A percentile compares a stretch with the other conserved stretches of the same genome.
Evolutionary conservation across 805 yeast species (phyloP).

Genomic region (Hanseniaspora valbyensis): DNA sequence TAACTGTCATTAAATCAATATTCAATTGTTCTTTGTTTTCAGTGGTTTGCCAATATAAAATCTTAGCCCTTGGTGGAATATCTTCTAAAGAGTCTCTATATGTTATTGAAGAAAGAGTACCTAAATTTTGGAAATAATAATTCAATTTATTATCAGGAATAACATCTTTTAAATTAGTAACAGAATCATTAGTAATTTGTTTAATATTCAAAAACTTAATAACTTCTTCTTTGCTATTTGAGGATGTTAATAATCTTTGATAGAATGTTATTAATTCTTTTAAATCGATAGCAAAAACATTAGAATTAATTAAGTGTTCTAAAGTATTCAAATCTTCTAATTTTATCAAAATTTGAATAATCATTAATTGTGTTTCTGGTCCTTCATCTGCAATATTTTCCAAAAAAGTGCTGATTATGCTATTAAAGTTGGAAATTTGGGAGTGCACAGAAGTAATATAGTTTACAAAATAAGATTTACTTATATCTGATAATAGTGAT

Average conservation of each 20-base stretch:
- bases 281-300: conserved; percentile 7
- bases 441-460: neutral
- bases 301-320: neutral
- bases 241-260: neutral
- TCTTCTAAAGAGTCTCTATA: conserved; percentile 9
- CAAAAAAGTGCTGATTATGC: neutral
- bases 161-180: neutral
- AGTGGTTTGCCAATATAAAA: conserved; percentile 2
- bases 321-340: neutral
- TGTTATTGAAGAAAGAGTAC: conserved; percentile 1
- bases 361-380: conserved; percentile 11
- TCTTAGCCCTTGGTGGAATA: conserved; percentile 14
- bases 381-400: conserved; percentile 12
- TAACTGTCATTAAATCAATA: conserved; percentile 2
- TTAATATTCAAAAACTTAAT: conserved; percentile 5
- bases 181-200: neutral
- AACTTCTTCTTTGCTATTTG: neutral
- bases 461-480: conserved; percentile 6
- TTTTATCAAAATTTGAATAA: conserved; percentile 1
- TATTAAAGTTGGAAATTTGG: neutral
- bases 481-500: conserved; percentile 1
- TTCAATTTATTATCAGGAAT: conserved; percentile 11
- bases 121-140: conserved; percentile 11
- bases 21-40: neutral
- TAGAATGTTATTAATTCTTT: conserved; percentile 5